phyloP scores from a whole-genome alignment of 208 protist species.

The Crithidia bombi region DNA sequence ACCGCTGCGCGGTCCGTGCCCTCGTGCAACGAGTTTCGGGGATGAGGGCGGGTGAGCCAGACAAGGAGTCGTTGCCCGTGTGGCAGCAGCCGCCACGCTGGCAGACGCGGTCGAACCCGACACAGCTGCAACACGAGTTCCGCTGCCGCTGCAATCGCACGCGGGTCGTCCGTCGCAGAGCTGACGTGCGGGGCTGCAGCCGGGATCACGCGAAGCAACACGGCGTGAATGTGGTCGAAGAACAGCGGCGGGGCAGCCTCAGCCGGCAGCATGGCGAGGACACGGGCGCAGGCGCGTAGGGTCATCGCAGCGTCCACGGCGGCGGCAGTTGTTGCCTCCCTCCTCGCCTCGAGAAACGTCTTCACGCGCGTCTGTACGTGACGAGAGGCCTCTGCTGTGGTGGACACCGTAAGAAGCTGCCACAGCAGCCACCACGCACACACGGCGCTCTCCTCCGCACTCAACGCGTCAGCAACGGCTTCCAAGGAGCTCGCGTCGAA shows the following conservation, averaged over 20 bases:
- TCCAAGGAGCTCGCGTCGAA: not conserved
- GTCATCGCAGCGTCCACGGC: not conserved
- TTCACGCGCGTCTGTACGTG: not conserved
- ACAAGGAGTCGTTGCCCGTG: constrained; percentile 30
- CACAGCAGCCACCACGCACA: constrained; percentile 37
- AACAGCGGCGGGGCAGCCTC: constrained; percentile 21
- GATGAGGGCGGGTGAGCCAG: constrained; percentile 16
- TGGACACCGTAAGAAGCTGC: constrained; percentile 15
- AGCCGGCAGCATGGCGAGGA: constrained; percentile 13
- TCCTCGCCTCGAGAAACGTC: not conserved
- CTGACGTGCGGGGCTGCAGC: not conserved
- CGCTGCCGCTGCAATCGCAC: constrained; percentile 5
- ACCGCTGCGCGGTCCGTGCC: not conserved
- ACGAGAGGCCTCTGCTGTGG: not conserved
- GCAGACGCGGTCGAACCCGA: constrained; percentile 25
- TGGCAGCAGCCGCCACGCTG: constrained; percentile 25
- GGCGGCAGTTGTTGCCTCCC: too few species aligned
- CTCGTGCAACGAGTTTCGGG: not conserved
- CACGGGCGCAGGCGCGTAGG: constrained; percentile 4
- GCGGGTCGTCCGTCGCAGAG: not conserved
- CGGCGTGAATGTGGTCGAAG: constrained; percentile 1
- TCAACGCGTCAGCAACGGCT: not conserved
- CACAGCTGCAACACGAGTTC: constrained; percentile 24
- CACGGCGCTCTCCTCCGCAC: not conserved
- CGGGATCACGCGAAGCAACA: constrained; percentile 16